Evolutionary conservation across 768 basidiomycete genomes (phyloP), one percentile per base, ranked within the genome.

Genomic region (Hirschioporus abietinus): DNA sequence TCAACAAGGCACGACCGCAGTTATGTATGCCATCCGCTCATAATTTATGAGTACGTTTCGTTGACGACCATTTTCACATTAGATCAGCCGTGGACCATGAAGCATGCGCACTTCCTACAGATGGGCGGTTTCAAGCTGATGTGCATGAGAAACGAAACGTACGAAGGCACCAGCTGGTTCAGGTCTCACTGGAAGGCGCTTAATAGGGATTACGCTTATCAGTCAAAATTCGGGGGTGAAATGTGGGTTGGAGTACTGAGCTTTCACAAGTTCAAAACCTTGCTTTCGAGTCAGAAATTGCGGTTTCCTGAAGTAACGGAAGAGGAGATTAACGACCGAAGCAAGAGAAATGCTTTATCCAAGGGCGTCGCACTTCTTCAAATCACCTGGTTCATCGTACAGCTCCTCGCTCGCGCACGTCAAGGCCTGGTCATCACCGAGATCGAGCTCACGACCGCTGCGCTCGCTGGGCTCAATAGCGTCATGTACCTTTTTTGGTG

Each of bases 401-500:
- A 76, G 30, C 74, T 70, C 42, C 68, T 76, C n/a, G 68, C 71
- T 1, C 73, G 78, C 12, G 20, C 42, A 15, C 42, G 42, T 3
- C 42, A 52, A 52, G 42, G 42, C 12, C 42, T 52, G 12, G 42
- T 20, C 20, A 52, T 52, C 12, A 52, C 42, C 4, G 42, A 52
- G 12, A 5, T 80, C 4, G 78, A 80, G 69, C 35, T 79, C 17
- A 68, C 74, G 9, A 81, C 80, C 0, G 34, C 79, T 27, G 78
- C 75, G 0, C 78, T 76, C 63, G 75, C 74, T 1, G 52, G 72
- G 3, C 68, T 79, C 30, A 79, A 74, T 35, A 68, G 73, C 15
- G 66, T 73, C 8, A 75, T 71, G 15, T 80, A 78, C 67, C 35
- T 64, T 0, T 61, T 77, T 0, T 81, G 81, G 81, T 80, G 77